Base-by-base conservation (phyloP, 2,329 filamentous ascomycete genomes). In the Cladosporium phlei region DNA sequence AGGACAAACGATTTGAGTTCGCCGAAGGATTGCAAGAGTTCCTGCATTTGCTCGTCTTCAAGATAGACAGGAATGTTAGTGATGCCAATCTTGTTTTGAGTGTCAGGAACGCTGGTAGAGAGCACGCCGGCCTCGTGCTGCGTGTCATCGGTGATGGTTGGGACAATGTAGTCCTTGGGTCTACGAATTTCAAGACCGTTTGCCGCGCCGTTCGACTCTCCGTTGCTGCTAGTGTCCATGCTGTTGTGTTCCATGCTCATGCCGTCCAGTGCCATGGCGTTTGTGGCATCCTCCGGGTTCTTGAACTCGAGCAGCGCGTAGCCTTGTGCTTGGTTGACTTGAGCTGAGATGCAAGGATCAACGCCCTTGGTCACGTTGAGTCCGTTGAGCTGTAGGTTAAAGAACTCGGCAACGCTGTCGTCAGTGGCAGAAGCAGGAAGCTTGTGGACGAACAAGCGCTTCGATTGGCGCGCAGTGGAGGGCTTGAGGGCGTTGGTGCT, bases 151-250 rank as follows among this genome's bases (percentile, higher is more conserved):
- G 79, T 79, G 25, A 86, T 75, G 11, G 86, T 83, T 8, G 91
- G 91, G 44, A 95, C 89, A 58, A 97, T 95, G 67, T 97, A 98
- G 66, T 98, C 93, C 70, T 95, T 96, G 32, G 94, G 94, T 35
- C 93, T 81, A 53, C 83, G 82, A 57, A 97, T 88, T 27, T 82
- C 76, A 29, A 97, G 74, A 5, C 85, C 85, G 37, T 70, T 64
- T 2, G 65, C 58, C 42, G 69, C 72, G 22, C 75, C 79, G 43
- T 81, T 78, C 22, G 74, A 67, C 17, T 71, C 70, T 10, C 74
- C 76, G 48, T 75, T 77, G 17, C 68, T 64, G 17, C 68, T 64
- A 20, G 62, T 63, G 45, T 68, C 68, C 59, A 71, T 73, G 45
- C 73, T 69, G 55, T 85, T 80, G 44, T 82, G 79, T 3, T 86